These are phyloP conservation scores for Colletotrichum eleusines DNA, from an alignment of 2,329 filamentous ascomycete species.

Conservation along the genomic window DNA sequence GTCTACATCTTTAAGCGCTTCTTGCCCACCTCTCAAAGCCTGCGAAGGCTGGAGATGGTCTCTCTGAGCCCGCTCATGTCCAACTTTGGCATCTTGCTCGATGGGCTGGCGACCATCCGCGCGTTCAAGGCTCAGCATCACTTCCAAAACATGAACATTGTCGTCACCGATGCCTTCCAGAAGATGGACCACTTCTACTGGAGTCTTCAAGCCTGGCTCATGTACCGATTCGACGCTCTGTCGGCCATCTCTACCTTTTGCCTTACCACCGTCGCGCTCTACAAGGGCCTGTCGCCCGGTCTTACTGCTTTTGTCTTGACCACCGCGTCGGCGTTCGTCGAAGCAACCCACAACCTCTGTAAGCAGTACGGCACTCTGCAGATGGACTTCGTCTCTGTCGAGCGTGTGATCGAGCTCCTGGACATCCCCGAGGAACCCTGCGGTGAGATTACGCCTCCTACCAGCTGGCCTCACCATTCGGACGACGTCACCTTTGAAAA, in stretches of 20 bases:
- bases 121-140: conserved; percentile 83
- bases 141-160: conserved; percentile 84
- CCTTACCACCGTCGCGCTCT: conserved; percentile 80
- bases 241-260: conserved; percentile 80
- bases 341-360: conserved; percentile 79
- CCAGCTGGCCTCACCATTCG: conserved; percentile 79
- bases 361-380: conserved; percentile 86
- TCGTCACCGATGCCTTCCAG: conserved; percentile 88
- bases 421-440: conserved; percentile 80
- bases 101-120: conserved; percentile 87
- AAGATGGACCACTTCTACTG: conserved; percentile 98
- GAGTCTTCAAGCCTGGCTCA: conserved; percentile 87
- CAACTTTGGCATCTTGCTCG: conserved; percentile 89
- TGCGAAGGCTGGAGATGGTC: conserved; percentile 89
- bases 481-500: conserved; percentile 82
- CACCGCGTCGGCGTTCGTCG: conserved; percentile 76
- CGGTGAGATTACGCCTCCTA: conserved; percentile 76
- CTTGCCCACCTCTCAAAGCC: conserved; percentile 83
- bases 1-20: conserved; percentile 81
- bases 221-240: conserved; percentile 80
- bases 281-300: conserved; percentile 80
- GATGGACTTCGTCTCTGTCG: conserved; percentile 92
- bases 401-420: conserved; percentile 85
- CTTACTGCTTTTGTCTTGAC: conserved; percentile 87
- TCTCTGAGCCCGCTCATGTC: conserved; percentile 90